Evolutionary conservation across 306 rosid genomes (phyloP).

Genomic region (Lithocarpus polystachyus): DNA sequence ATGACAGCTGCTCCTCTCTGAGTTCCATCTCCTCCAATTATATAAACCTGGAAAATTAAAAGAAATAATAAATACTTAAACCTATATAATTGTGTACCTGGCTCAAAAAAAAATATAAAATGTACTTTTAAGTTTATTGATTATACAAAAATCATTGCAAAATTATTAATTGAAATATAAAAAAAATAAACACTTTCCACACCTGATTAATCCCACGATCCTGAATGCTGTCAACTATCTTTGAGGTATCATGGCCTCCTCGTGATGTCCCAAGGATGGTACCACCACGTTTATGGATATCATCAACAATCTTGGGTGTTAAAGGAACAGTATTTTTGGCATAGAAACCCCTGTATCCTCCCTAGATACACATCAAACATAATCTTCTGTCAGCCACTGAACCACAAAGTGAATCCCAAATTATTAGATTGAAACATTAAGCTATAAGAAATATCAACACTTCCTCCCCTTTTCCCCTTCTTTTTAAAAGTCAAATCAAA

Average conservation of each 20-base stretch:
- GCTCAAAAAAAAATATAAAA: neutral
- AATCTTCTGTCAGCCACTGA: neutral
- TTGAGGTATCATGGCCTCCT: slow-evolving; percentile 45
- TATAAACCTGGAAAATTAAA: slow-evolving; percentile 34
- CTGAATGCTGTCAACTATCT: slow-evolving; percentile 55
- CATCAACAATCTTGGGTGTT: slow-evolving; percentile 44
- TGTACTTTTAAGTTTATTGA: neutral
- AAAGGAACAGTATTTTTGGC: slow-evolving; percentile 36
- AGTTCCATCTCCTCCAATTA: slow-evolving; percentile 57
- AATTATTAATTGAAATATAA: neutral
- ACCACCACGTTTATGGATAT: slow-evolving; percentile 55
- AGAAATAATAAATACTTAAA: neutral
- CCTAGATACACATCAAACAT: slow-evolving; percentile 20
- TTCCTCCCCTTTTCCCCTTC: neutral
- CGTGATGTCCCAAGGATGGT: slow-evolving; percentile 53
- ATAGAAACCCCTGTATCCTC: slow-evolving; percentile 50
- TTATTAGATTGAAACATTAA: neutral
- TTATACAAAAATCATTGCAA: neutral
- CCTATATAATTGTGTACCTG: neutral
- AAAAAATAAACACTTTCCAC: neutral
- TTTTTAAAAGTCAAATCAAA: too few relatives aligned
- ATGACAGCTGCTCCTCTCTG: slow-evolving; percentile 47
- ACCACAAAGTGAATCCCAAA: neutral
- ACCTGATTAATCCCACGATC: slow-evolving; percentile 55
- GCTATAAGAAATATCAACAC: neutral